Base-by-base conservation (phyloP, 2,329 filamentous ascomycete species). In the Colletotrichum kahawae region DNA sequence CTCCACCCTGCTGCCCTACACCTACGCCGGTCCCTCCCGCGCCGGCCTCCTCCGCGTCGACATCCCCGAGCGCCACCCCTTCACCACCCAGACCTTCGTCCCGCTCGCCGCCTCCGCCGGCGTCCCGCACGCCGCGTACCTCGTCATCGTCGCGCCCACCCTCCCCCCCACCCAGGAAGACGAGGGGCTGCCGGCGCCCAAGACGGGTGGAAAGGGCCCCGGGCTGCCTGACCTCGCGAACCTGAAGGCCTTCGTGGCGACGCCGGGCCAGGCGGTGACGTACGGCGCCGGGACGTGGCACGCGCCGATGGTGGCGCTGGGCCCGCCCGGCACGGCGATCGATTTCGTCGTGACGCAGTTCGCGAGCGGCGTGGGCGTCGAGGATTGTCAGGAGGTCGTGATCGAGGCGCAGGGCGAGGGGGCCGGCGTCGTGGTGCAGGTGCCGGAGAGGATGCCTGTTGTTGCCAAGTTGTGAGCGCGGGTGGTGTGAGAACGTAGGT, bases 201-300 rank as follows among this genome's bases (percentile, higher is more conserved):
- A 24, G 13, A 36, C 33, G 2, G 73, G 73, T 7, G 73, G 69
- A 6, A 67, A 48, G 18, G 90, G 92, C 18, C 82, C 88, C 43
- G 93, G 93, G 0, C 83, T 95, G 21, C 96, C 97, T 0, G 95
- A 98, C 83, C 81, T 98, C 54, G 82, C 83, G 27, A 88, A 90
- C 10, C 79, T 98, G 51, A 90, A 88, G 78, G 96, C 95, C 0
- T 99, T 98, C 82, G 85, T 97, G 70, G 96, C 95, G 2, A 91
- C 89, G 65, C 93, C 92, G 4, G 89, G 90, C 29, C 95, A 98
- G 86, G 96, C 95, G 13, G 95, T 99, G 16, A 98, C 95, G 4
- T 99, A 98, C 83, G 95, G 91, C 2, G 92, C 94, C 2, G 97
- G 95, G 7, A 98, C 95, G 69, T 99, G 96, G 91, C 97, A 99